Conservation (phyloP, 108 stramenopile genomes). For the Nitzschia inconspicua region DNA sequence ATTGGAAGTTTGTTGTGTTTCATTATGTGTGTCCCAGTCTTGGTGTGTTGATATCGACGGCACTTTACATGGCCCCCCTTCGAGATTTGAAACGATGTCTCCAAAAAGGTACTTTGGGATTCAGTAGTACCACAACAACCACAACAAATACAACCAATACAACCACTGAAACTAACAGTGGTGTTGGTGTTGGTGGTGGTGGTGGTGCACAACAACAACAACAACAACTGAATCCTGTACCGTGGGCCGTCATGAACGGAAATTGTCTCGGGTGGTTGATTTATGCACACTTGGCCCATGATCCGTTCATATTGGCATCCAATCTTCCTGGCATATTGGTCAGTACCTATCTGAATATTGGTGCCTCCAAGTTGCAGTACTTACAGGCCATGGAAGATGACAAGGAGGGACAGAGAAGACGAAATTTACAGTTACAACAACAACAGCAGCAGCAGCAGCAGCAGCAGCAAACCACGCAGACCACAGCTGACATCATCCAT, state of each 20-base stretch:
- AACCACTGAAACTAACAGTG: too few species aligned
- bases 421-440: not conserved
- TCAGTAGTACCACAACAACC: too few species aligned
- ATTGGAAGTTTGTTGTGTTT: conserved; percentile 27
- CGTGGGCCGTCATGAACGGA: conserved; percentile 68
- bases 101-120: conserved; percentile 23
- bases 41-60: conserved; percentile 38
- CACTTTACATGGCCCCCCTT: conserved; percentile 27
- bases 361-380: conserved; percentile 64
- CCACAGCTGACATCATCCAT: too few species aligned
- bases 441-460: not conserved
- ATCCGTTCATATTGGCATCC: conserved; percentile 54
- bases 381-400: conserved; percentile 4
- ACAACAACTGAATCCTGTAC: conserved; percentile 37
- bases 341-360: conserved; percentile 58
- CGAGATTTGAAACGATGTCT: conserved; percentile 29
- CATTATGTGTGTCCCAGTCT: conserved; percentile 41
- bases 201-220: too few species aligned
- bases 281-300: conserved; percentile 30
- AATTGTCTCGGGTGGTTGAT: conserved; percentile 54
- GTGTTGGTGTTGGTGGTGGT: too few species aligned
- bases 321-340: conserved; percentile 59
- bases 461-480: not conserved
- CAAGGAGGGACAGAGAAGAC: not conserved
- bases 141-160: too few species aligned